Evolutionary conservation across 345 rosid genomes (phyloP), one percentile per base, ranked within the genome.

Genomic region (Linum tenue): DNA sequence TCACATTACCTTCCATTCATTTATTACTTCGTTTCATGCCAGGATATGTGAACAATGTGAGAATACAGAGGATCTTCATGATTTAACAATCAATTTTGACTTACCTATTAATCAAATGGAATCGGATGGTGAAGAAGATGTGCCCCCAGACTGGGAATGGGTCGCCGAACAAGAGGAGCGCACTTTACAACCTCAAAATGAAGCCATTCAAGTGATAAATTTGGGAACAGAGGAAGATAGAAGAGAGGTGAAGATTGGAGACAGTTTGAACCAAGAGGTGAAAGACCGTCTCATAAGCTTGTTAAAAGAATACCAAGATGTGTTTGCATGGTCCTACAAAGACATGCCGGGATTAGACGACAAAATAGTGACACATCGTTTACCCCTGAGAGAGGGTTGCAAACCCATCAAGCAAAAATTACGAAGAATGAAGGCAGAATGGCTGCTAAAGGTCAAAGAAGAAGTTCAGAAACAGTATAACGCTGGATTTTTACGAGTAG

Each of bases 281-380:
- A n/a, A n/a, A n/a, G n/a, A n/a, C n/a, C n/a, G n/a, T n/a, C n/a
- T n/a, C n/a, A n/a, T n/a, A n/a, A n/a, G n/a, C n/a, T n/a, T n/a
- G n/a, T 22, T 22, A 22, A 22, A 22, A 22, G 31, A 22, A n/a
- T 22, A 22, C 31, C 44, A 9, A 42, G 56, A 67, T 9, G 43
- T 56, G 1, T 67, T 57, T 67, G 40, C 63, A 0, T 58, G 63
- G 70, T 67, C 70, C 2, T 67, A 67, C 37, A 2, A 43, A 7
- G 64, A 67, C 44, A 67, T 67, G 70, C 66, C 40, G 17, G 51
- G 64, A 7, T 6, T 69, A 3, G 58, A 55, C 2, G 11, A 12
- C 0, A 15, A 39, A 5, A 69, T 62, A 5, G 62, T 69, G 4
- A 55, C 7, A 0, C 62, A 62, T 35, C 31, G 37, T 1, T 4